Conservation (phyloP, 1,139 yeast genomes). For the Williopsis jadinii region DNA sequence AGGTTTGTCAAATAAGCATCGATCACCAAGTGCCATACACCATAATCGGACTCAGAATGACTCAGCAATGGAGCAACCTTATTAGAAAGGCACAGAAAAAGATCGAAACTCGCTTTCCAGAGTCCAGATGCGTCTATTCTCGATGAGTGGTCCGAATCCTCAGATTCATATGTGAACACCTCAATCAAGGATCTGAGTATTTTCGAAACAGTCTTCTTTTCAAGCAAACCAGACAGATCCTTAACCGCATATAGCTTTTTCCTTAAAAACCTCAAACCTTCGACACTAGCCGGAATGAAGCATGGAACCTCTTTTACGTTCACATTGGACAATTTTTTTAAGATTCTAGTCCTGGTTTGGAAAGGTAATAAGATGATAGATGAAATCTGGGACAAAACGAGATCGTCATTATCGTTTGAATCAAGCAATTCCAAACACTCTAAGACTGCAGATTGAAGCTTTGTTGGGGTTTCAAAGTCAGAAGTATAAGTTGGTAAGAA, state of each 20-base stretch:
- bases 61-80: constrained; percentile 19
- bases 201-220: constrained; percentile 40
- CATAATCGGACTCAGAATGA: constrained; percentile 11
- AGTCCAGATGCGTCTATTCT: constrained; percentile 21
- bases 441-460: constrained; percentile 46
- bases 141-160: constrained; percentile 23
- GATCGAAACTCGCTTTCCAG: constrained; percentile 26
- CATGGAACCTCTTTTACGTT: constrained; percentile 48
- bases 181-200: constrained; percentile 34
- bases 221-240: constrained; percentile 32
- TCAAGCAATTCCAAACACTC: constrained; percentile 35
- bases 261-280: constrained; percentile 38
- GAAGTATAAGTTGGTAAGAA: constrained; percentile 42
- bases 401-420: constrained; percentile 25
- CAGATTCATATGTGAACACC: constrained; percentile 34
- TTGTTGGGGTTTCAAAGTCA: constrained; percentile 46
- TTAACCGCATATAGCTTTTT: constrained; percentile 28
- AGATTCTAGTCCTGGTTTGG: constrained; percentile 48
- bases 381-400: constrained; percentile 48
- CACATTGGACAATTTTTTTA: constrained; percentile 26
- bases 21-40: constrained; percentile 41
- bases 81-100: constrained; percentile 26
- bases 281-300: constrained; percentile 55
- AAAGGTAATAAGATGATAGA: constrained; percentile 50
- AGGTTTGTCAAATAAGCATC: constrained; percentile 38